Evolutionary conservation across 805 yeast genomes (phyloP), one percentile per base, ranked within the genome.

Genomic region (Huiozyma sinensis): DNA sequence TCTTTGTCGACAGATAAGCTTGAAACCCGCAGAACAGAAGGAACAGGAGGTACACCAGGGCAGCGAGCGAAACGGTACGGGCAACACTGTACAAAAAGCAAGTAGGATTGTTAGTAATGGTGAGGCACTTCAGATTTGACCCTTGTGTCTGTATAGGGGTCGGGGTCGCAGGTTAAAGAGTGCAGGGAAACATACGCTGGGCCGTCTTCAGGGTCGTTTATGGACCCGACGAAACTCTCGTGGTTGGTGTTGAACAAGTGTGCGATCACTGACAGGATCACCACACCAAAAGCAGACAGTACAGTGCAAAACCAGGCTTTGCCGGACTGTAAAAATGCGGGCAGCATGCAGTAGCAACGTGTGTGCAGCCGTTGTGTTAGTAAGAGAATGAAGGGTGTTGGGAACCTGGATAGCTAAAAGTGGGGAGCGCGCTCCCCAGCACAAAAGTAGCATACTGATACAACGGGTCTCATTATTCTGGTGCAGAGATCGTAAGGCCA

Each of bases 291-390:
- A 11, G 92, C 88, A 41, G 97, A 88, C 38, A 92, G 71, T 36
- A 90, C 75, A 38, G 97, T 90, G 63, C 98, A 90, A 64, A 85
- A 87, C 85, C 95, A 90, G 27, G 98, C 97, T 58, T 85, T 81
- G 28, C 79, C 84, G 40, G 92, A 69, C 83, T 79, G 29, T 33
- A 11, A 17, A 12, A n/a, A 17, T 17, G 24, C 24, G 24, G 24
- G 24, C 24, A 17, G 24, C 24, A 17, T 17, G 24, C 24, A 17
- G 24, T 17, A 17, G 24, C 24, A 17, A 17, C 24, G 24, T 17
- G 24, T 17, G 24, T 17, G 24, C 24, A 17, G 24, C 24, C 24
- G 33, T 7, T n/a, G 12, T 27, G 29, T 41, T 34, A 47, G 13
- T 12, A 30, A 24, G 5, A 8, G 9, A 9, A 31, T 31, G 9